Evolutionary conservation across 495 filamentous ascomycete species (phyloP).

Genomic region (Xylaria longipes): DNA sequence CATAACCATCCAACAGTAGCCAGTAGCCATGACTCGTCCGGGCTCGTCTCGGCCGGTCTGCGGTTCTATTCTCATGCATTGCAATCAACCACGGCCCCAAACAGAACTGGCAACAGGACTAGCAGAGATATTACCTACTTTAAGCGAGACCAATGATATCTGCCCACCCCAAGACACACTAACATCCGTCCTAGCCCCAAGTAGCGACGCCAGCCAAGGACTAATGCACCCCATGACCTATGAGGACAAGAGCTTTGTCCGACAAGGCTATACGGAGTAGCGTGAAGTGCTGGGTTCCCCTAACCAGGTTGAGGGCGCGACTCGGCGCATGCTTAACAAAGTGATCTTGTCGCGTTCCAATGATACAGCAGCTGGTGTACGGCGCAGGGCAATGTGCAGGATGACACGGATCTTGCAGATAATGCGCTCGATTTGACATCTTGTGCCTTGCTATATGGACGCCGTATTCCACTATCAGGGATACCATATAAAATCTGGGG

Average conservation of each 20-base stretch:
- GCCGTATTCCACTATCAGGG: neutral
- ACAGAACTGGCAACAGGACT: slow-evolving; percentile 10
- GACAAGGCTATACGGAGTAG: neutral
- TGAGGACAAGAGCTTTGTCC: slow-evolving; percentile 12
- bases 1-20: neutral
- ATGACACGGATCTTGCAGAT: neutral
- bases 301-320: neutral
- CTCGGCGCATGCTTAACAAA: neutral
- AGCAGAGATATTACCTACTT: slow-evolving; percentile 3
- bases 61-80: slow-evolving; percentile 17
- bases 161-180: neutral
- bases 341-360: neutral
- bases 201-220: slow-evolving; percentile 5
- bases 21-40: neutral
- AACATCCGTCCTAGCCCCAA: neutral
- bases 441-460: neutral
- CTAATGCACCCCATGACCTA: neutral
- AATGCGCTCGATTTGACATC: neutral
- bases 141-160: slow-evolving; percentile 18
- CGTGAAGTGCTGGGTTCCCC: neutral
- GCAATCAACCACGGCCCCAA: neutral
- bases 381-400: neutral
- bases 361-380: neutral
- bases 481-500: slow-evolving; percentile 13
- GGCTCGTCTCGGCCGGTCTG: slow-evolving; percentile 8